Percentiles rank a stretch among this genome's conserved stretches.
These are phyloP conservation scores for Daldinia decipiens DNA, from an alignment of 495 filamentous ascomycete genomes.

Conservation along the genomic window DNA sequence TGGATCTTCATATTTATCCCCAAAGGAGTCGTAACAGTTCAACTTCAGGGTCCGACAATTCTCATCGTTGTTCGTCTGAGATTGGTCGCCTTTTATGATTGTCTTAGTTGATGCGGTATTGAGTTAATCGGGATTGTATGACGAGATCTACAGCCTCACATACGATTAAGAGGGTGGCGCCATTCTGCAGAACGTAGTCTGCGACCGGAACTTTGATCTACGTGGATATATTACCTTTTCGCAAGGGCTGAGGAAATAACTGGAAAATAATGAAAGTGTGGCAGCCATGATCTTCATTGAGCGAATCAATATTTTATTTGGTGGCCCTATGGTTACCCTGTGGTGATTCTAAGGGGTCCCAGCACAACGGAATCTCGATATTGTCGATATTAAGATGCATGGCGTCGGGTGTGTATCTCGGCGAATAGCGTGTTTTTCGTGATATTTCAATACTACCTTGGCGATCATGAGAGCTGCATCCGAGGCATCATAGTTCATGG, in stretches of 20 bases:
- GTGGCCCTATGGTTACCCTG: background rate
- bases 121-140: slow-evolving; percentile 31
- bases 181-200: slow-evolving; percentile 21
- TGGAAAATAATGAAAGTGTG: slow-evolving; percentile 13
- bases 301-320: slow-evolving; percentile 23
- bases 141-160: slow-evolving; percentile 42
- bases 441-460: slow-evolving; percentile 23
- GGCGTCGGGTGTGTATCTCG: slow-evolving; percentile 32
- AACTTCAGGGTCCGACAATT: slow-evolving; percentile 39
- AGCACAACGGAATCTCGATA: slow-evolving; percentile 43
- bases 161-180: slow-evolving; percentile 26
- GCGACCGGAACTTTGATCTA: slow-evolving; percentile 22
- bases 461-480: slow-evolving; percentile 30
- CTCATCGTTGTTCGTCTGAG: slow-evolving; percentile 39
- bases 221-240: slow-evolving; percentile 12
- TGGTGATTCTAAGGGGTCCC: slow-evolving; percentile 39
- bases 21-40: slow-evolving; percentile 41
- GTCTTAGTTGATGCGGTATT: slow-evolving; percentile 33
- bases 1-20: slow-evolving; percentile 41
- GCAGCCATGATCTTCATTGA: slow-evolving; percentile 31
- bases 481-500: slow-evolving; percentile 26
- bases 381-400: slow-evolving; percentile 41
- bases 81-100: slow-evolving; percentile 44
- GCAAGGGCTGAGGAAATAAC: background rate
- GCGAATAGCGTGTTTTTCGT: slow-evolving; percentile 34